Conservation (phyloP, 352 stramenopile genomes). For the Phytophthora constricta region DNA sequence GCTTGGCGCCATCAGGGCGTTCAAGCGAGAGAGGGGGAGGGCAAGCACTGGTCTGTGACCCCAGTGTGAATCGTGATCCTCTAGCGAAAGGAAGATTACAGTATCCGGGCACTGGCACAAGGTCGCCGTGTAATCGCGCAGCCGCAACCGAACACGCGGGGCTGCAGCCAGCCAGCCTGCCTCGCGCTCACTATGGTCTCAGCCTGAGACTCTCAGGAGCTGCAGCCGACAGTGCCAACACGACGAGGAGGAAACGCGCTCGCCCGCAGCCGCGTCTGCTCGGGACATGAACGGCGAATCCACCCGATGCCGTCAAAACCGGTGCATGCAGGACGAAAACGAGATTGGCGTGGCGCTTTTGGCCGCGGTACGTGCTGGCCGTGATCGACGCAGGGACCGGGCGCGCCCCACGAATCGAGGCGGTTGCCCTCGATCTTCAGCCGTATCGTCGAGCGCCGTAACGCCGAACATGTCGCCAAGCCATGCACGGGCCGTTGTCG, state of each 20-base stretch:
- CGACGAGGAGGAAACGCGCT: conserved; percentile 17
- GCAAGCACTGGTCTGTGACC: not conserved
- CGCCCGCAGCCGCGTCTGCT: conserved; percentile 27
- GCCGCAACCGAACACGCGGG: conserved; percentile 30
- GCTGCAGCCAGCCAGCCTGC: too few species aligned
- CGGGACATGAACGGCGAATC: conserved; percentile 40
- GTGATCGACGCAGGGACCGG: conserved; percentile 13
- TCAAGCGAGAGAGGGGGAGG: conserved; percentile 5
- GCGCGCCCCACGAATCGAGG: not conserved
- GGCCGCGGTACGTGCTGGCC: conserved; percentile 32
- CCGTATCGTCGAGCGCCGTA: not conserved
- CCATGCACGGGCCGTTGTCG: too few species aligned
- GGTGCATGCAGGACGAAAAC: conserved; percentile 33
- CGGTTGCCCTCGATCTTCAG: not conserved
- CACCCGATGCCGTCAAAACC: conserved; percentile 32
- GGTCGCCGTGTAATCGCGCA: conserved; percentile 15
- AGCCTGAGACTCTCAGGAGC: conserved; percentile 15
- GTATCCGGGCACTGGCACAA: too few species aligned
- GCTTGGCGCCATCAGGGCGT: conserved; percentile 5
- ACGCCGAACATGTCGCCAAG: too few species aligned
- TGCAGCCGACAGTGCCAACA: too few species aligned
- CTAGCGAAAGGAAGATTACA: not conserved
- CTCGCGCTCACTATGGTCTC: not conserved
- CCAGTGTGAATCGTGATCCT: not conserved
- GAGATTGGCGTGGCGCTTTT: conserved; percentile 14